phyloP scores from a whole-genome alignment of 441 rosid species.

The Mallotus japonicus region DNA sequence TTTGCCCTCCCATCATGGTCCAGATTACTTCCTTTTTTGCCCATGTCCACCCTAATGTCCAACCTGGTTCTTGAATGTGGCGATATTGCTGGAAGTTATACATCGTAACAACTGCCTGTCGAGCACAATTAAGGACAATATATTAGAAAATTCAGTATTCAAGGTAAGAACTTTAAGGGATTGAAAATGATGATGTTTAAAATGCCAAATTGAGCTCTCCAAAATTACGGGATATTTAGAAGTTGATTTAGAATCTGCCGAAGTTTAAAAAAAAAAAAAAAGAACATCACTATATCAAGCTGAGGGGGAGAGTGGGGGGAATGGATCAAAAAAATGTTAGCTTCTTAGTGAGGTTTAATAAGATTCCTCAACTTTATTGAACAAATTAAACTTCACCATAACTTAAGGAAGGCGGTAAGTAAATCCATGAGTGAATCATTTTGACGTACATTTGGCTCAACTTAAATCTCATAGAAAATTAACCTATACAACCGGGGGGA shows the following conservation, averaged over 20 bases:
- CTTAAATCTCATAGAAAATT: neutral
- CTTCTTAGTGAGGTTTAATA: neutral
- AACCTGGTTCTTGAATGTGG: conserved; percentile 78
- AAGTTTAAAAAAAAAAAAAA: neutral
- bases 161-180: neutral
- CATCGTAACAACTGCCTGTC: conserved; percentile 70
- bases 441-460: neutral
- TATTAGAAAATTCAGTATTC: neutral
- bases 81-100: conserved; percentile 87
- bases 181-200: neutral
- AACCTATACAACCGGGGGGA: neutral
- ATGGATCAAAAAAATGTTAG: neutral
- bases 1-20: conserved; percentile 68
- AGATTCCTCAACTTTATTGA: neutral
- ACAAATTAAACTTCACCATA: neutral
- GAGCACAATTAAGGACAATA: conserved; percentile 23
- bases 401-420: neutral
- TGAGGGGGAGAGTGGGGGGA: neutral
- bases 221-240: neutral
- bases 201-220: conserved; percentile 7
- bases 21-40: conserved; percentile 80
- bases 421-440: neutral
- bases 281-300: neutral
- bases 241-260: neutral
- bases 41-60: conserved; percentile 90